phyloP scores from a whole-genome alignment of 1,284 basidiomycete genomes.

The Grifola frondosa region DNA sequence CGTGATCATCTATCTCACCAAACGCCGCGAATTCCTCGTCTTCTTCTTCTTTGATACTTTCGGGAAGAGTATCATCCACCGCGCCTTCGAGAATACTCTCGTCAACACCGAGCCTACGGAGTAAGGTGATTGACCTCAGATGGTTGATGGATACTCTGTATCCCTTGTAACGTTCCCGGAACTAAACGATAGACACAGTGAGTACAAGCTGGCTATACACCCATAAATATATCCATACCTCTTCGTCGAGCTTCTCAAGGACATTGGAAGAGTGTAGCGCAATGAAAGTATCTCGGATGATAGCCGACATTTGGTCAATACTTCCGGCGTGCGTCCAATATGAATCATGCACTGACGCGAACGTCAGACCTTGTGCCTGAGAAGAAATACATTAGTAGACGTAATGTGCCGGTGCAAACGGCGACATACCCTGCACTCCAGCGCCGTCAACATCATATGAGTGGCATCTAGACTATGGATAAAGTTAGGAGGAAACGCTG shows the following conservation, averaged over 20 bases:
- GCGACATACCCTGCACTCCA: conserved; percentile 74
- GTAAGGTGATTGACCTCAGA: conserved; percentile 32
- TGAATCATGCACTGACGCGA: conserved; percentile 97
- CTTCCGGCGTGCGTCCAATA: conserved; percentile 97
- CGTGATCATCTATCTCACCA: conserved; percentile 17
- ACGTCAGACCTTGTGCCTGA: conserved; percentile 72
- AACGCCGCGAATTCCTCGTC: conserved; percentile 5
- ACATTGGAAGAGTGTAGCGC: conserved; percentile 89
- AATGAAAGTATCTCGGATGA: conserved; percentile 94
- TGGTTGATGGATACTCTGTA: conserved; percentile 71
- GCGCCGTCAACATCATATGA: conserved; percentile 98
- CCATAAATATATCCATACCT: conserved; percentile 42
- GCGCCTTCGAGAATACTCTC: conserved; percentile 2
- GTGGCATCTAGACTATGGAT: conserved; percentile 98
- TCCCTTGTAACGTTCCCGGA: conserved; percentile 75
- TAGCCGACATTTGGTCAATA: conserved; percentile 87
- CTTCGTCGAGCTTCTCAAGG: conserved; percentile 56
- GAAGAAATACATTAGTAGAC: not conserved
- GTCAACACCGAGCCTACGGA: conserved; percentile 16
- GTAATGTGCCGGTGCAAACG: not conserved
- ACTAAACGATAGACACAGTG: conserved; percentile 42
- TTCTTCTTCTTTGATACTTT: not conserved
- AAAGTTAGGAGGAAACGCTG: conserved; percentile 98
- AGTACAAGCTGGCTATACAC: not conserved
- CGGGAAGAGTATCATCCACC: conserved; percentile 15